phyloP scores from a whole-genome alignment of 306 rosid genomes.

The Bauhinia variegata region DNA sequence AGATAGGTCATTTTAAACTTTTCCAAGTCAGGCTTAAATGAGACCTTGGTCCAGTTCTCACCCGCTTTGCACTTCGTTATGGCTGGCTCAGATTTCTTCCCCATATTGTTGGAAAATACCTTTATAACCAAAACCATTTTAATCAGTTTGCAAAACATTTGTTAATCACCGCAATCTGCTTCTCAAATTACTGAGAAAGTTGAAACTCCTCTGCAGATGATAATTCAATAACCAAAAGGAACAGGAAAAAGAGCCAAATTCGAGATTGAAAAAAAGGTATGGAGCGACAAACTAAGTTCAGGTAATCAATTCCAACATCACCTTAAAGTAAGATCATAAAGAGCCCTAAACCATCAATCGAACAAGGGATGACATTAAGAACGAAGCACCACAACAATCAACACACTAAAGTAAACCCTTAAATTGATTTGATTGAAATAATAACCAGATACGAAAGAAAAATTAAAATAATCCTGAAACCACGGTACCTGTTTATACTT shows the following conservation, averaged over 20 bases:
- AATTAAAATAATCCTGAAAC: neutral
- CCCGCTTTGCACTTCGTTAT: constrained; percentile 75
- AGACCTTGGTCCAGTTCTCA: constrained; percentile 94
- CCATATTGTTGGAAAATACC: constrained; percentile 87
- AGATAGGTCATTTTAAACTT: constrained; percentile 84
- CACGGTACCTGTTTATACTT: constrained; percentile 83
- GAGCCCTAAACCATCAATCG: no score
- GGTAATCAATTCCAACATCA: no score
- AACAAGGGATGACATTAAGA: no score
- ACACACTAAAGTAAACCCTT: neutral
- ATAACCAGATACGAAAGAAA: no score
- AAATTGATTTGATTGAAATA: neutral
- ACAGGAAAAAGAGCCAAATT: no score
- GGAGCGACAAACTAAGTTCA: no score
- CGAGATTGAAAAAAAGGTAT: no score
- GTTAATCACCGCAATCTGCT: neutral
- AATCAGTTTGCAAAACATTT: neutral
- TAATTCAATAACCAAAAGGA: no score
- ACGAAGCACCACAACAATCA: neutral
- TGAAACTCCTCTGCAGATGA: no score
- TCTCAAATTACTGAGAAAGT: neutral
- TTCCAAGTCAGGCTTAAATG: constrained; percentile 84
- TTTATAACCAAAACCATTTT: constrained; percentile 33
- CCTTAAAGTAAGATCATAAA: no score
- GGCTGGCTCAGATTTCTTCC: constrained; percentile 67